Percentiles rank a stretch among this genome's conserved stretches.
Evolutionary conservation across 495 filamentous ascomycete species (phyloP).

Genomic region (Parathielavia hyrcaniae): DNA sequence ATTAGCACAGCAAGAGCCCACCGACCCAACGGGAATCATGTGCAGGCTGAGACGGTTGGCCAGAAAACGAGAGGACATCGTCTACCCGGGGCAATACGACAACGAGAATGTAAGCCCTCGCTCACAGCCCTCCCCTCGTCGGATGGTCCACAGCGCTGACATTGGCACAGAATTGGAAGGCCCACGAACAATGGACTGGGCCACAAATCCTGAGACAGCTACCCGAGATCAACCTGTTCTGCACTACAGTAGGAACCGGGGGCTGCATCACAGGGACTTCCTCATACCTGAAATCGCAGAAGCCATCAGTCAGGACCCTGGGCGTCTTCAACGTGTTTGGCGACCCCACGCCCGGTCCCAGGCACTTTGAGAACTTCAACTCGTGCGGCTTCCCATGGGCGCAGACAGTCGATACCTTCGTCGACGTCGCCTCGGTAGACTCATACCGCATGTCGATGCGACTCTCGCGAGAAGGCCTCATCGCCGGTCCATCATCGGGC

Average conservation of each 20-base stretch:
- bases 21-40: conserved; percentile 51
- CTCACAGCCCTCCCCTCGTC: too few relatives aligned
- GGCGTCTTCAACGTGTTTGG: conserved; percentile 52
- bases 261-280: conserved; percentile 49
- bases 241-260: conserved; percentile 52
- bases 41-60: conserved; percentile 40
- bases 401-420: conserved; percentile 46
- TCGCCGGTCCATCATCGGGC: conserved; percentile 56
- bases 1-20: conserved; percentile 51
- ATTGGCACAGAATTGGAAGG: conserved; percentile 45
- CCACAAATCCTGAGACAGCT: conserved; percentile 53
- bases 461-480: conserved; percentile 51
- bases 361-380: conserved; percentile 47
- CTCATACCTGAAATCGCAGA: conserved; percentile 47
- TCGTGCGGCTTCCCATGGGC: conserved; percentile 55
- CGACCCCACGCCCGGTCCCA: conserved; percentile 53
- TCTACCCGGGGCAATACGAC: conserved; percentile 55
- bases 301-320: conserved; percentile 42
- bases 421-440: conserved; percentile 49
- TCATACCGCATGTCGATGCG: conserved; percentile 51
- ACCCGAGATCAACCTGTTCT: conserved; percentile 53
- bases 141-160: too few relatives aligned
- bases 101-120: conserved; percentile 40
- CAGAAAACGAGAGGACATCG: conserved; percentile 34
- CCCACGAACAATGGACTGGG: conserved; percentile 57